Conservation (phyloP, 768 basidiomycete genomes). For the Strobilomyces confusus region DNA sequence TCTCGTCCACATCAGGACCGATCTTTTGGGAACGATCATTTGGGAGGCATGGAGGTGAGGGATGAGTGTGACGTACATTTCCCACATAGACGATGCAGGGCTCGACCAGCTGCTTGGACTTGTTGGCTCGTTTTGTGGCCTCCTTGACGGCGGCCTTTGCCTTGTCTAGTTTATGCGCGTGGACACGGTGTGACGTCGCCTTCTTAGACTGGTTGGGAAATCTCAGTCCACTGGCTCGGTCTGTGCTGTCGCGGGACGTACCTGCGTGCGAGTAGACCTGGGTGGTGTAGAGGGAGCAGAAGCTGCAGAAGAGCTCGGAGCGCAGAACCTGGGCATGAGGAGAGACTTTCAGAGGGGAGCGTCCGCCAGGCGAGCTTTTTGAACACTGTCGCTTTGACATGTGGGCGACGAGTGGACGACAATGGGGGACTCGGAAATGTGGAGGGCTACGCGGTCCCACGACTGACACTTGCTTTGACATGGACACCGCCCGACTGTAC, state of each 20-base stretch:
- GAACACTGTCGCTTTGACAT: conserved; percentile 20
- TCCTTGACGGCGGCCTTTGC: conserved; percentile 12
- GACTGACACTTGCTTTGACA: conserved; percentile 20
- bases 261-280: conserved; percentile 2
- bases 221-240: neutral
- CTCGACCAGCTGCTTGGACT: conserved; percentile 6
- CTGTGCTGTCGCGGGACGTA: neutral
- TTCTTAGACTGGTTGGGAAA: conserved; percentile 7
- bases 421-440: conserved; percentile 14
- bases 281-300: conserved; percentile 2
- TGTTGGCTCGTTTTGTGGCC: conserved; percentile 16
- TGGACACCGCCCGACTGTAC: conserved; percentile 25
- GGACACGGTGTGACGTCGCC: conserved; percentile 6
- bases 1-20: conserved; percentile 28
- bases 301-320: conserved; percentile 15
- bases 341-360: neutral
- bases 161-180: conserved; percentile 14
- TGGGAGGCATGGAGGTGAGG: neutral
- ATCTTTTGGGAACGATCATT: conserved; percentile 25
- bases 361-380: conserved; percentile 12
- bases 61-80: conserved; percentile 44
- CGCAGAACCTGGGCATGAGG: conserved; percentile 17
- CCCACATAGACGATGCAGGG: conserved; percentile 51
- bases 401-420: conserved; percentile 11
- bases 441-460: conserved; percentile 11